Evolutionary conservation across 306 rosid genomes (phyloP).

Genomic region (Citrullus amarus): DNA sequence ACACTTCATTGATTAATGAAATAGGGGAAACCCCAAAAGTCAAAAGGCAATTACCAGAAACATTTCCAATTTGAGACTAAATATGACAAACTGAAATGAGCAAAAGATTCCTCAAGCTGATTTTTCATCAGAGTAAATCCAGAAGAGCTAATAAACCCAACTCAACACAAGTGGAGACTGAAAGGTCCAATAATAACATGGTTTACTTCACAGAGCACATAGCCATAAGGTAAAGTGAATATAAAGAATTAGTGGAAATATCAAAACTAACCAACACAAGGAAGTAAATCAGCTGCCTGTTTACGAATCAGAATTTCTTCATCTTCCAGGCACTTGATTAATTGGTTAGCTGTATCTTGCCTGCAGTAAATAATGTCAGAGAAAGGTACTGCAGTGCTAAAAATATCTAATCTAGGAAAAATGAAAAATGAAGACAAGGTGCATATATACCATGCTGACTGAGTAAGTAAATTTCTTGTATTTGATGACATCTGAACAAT

Average conservation of each 20-base stretch:
- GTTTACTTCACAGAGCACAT: not conserved
- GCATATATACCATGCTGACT: constrained; percentile 40
- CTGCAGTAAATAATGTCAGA: constrained; percentile 26
- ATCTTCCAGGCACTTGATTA: constrained; percentile 70
- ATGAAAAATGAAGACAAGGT: constrained; percentile 1
- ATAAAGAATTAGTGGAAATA: not conserved
- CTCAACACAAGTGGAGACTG: not conserved
- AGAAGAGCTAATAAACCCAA: not conserved
- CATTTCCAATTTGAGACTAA: too few relatives aligned
- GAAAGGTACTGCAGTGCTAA: not conserved
- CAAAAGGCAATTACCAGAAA: too few relatives aligned
- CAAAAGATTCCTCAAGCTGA: not conserved
- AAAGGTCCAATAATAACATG: not conserved
- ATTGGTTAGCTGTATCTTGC: constrained; percentile 48
- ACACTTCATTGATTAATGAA: too few relatives aligned
- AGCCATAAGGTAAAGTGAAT: not conserved
- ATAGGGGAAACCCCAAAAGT: too few relatives aligned
- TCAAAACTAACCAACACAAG: constrained; percentile 46
- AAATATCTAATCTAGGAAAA: not conserved
- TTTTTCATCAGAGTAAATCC: not conserved
- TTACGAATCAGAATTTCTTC: constrained; percentile 47
- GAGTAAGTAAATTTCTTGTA: constrained; percentile 25
- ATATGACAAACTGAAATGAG: too few relatives aligned
- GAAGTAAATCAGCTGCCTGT: constrained; percentile 60
- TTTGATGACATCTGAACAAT: constrained; percentile 37